These are phyloP conservation scores for Nakazawaea ishiwadae DNA, from an alignment of 805 yeast genomes.

Conservation along the genomic window DNA sequence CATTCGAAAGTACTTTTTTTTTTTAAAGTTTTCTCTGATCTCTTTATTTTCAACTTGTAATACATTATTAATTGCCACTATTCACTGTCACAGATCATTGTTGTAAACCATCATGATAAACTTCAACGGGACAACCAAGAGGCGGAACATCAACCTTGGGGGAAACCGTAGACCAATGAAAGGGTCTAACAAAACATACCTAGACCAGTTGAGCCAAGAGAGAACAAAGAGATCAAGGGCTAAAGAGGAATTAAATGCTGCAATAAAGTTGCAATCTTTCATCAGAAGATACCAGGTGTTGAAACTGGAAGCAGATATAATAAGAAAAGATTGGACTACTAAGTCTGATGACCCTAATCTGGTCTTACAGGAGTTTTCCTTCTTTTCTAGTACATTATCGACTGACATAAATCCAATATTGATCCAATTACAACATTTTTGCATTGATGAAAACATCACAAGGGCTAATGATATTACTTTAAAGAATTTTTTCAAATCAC, in stretches of 20 bases:
- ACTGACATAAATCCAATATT: no score
- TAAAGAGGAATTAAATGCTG: constrained; percentile 46
- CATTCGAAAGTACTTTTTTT: no score
- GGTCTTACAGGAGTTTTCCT: constrained; percentile 21
- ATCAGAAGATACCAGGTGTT: constrained; percentile 37
- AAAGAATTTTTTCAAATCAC: constrained; percentile 10
- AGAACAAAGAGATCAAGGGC: constrained; percentile 60
- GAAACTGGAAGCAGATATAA: constrained; percentile 18
- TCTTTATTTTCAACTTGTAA: no score
- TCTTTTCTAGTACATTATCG: constrained; percentile 12
- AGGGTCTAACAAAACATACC: constrained; percentile 34
- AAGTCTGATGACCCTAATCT: constrained; percentile 20
- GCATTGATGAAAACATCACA: no score
- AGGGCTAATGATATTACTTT: constrained; percentile 1
- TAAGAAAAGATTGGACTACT: constrained; percentile 22
- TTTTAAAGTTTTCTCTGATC: no score
- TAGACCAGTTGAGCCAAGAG: constrained; percentile 64
- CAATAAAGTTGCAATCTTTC: constrained; percentile 42
- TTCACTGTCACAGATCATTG: no score
- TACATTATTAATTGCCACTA: neutral
- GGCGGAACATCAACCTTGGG: constrained; percentile 53
- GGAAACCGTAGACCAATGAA: constrained; percentile 29
- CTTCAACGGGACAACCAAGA: constrained; percentile 28
- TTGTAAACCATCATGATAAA: constrained; percentile 20
- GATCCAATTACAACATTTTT: no score